Percentiles rank a stretch among this genome's conserved stretches.
Conservation (phyloP, 495 filamentous ascomycete genomes). For the Hypoxylon lienhwacheense region DNA sequence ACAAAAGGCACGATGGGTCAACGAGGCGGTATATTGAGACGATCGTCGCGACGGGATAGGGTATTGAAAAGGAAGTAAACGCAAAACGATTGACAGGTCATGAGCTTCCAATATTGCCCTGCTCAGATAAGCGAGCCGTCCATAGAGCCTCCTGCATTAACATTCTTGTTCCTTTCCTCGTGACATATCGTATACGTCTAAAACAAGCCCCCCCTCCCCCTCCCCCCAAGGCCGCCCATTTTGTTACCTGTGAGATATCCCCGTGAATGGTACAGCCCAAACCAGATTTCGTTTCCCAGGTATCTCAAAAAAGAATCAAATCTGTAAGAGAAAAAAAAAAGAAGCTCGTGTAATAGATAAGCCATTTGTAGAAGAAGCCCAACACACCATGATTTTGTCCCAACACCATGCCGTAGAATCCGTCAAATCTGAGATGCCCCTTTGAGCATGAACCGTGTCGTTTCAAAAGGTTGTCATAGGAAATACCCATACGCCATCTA, state of each 20-base stretch:
- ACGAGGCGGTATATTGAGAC: neutral
- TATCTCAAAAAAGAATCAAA: constrained; percentile 29
- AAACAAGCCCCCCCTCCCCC: too few relatives aligned
- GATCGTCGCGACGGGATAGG: neutral
- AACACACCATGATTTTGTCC: constrained; percentile 25
- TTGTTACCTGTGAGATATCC: constrained; percentile 31
- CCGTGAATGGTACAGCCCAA: constrained; percentile 14
- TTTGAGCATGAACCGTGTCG: constrained; percentile 1
- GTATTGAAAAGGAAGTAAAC: neutral
- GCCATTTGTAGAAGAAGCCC: constrained; percentile 16
- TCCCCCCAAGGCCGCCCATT: constrained; percentile 27
- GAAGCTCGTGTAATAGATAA: constrained; percentile 5
- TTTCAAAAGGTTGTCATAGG: constrained; percentile 20
- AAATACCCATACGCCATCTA: constrained; percentile 26
- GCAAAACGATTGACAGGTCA: neutral
- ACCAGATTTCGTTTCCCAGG: constrained; percentile 19
- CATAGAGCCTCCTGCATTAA: constrained; percentile 15
- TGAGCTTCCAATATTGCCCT: neutral
- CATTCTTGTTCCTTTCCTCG: constrained; percentile 30
- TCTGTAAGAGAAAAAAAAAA: constrained; percentile 5
- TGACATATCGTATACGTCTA: constrained; percentile 31
- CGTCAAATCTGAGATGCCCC: constrained; percentile 14
- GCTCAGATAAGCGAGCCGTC: neutral
- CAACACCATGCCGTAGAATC: constrained; percentile 24
- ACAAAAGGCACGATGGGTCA: neutral